Conservation (phyloP, 441 rosid genomes). For the Brassica hybrid region DNA sequence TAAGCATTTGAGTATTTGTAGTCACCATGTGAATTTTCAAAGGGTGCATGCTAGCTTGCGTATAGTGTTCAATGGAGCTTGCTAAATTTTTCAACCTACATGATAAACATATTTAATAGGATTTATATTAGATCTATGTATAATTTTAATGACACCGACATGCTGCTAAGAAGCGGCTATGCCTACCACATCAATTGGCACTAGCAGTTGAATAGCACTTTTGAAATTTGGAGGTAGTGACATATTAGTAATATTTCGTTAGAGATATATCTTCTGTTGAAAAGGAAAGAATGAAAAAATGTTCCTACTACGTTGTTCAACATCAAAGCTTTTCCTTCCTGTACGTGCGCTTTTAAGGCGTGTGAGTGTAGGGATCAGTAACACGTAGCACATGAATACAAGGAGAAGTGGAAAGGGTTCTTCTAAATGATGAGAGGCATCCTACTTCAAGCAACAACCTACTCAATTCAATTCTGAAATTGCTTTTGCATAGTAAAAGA, state of each 20-base stretch:
- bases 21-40: neutral
- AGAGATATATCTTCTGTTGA: neutral
- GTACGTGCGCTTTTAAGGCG: slow-evolving; percentile 21
- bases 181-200: neutral
- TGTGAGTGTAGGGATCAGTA: slow-evolving; percentile 13
- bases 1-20: neutral
- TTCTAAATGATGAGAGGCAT: slow-evolving; percentile 14
- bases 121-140: neutral
- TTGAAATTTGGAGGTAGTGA: neutral
- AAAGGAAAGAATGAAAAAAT: neutral
- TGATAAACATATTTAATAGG: neutral
- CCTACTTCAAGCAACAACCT: slow-evolving; percentile 38
- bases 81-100: neutral
- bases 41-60: neutral
- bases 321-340: neutral
- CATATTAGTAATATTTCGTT: neutral
- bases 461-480: slow-evolving; percentile 14
- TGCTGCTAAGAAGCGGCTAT: neutral
- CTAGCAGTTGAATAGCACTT: neutral
- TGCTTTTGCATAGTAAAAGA: neutral
- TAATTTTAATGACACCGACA: neutral
- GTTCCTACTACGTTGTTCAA: neutral
- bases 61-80: slow-evolving; percentile 2
- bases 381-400: slow-evolving; percentile 29
- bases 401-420: slow-evolving; percentile 13